A percentile compares a stretch with the other conserved stretches of the same genome.
These are phyloP conservation scores for Tinospora cordifolia DNA, from an alignment of 164 flowering plant genomes.

Conservation along the genomic window DNA sequence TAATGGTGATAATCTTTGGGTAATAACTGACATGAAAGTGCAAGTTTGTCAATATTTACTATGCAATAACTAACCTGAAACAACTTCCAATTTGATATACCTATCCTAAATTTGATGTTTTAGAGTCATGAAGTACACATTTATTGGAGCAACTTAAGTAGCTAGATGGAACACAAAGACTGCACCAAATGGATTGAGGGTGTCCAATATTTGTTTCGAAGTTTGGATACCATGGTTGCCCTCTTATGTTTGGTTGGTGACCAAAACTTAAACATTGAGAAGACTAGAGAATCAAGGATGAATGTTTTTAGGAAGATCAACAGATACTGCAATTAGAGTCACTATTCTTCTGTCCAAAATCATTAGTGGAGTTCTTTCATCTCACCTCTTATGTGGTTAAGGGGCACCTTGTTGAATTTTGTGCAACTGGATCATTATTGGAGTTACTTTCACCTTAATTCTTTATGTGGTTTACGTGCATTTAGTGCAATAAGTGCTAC, in stretches of 20 bases:
- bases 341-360: neutral
- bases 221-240: neutral
- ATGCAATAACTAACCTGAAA: too few relatives aligned
- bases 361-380: neutral
- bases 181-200: neutral
- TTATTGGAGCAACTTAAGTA: neutral
- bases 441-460: too few relatives aligned
- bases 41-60: too few relatives aligned
- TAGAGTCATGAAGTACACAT: neutral
- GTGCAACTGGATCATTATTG: too few relatives aligned
- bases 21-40: too few relatives aligned
- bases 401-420: too few relatives aligned
- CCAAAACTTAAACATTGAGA: neutral
- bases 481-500: too few relatives aligned
- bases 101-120: too few relatives aligned
- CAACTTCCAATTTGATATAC: too few relatives aligned
- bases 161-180: neutral
- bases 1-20: too few relatives aligned
- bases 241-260: neutral
- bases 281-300: neutral
- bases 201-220: neutral
- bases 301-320: neutral
- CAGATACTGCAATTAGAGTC: neutral
- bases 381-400: neutral
- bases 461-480: too few relatives aligned